Percentiles rank a stretch among this genome's conserved stretches.
Evolutionary conservation across 1,139 yeast species (phyloP).

Genomic region (Kurtzmaniella natalensis): DNA sequence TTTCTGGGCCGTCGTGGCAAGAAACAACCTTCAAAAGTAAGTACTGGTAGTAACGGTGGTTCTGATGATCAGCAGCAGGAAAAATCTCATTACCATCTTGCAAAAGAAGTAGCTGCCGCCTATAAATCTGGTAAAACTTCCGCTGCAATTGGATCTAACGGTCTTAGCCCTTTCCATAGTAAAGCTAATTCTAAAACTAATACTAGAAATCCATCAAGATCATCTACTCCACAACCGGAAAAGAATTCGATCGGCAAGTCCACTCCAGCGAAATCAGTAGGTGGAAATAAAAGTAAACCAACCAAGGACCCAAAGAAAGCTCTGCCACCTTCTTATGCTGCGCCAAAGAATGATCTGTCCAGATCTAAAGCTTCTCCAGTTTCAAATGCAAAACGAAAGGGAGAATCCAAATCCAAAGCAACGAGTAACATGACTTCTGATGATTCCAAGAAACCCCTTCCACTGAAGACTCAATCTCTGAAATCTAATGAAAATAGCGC

Average conservation of each 20-base stretch:
- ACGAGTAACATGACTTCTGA: neutral
- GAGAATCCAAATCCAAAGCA: neutral
- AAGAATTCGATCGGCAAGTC: neutral
- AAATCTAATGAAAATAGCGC: neutral
- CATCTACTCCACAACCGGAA: neutral
- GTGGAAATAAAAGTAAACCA: no score
- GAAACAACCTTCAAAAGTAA: conserved; percentile 3
- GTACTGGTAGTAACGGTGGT: conserved; percentile 10
- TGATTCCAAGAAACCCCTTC: neutral
- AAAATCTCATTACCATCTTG: conserved; percentile 33
- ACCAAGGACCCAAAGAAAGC: no score
- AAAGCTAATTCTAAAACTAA: neutral
- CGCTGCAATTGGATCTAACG: conserved; percentile 35
- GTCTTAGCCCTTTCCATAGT: conserved; percentile 4
- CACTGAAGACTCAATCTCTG: neutral
- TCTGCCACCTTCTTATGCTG: no score
- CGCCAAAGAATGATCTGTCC: neutral
- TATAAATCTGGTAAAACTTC: conserved; percentile 40
- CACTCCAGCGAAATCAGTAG: neutral
- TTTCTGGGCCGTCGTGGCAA: conserved; percentile 16
- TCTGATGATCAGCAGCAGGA: conserved; percentile 26
- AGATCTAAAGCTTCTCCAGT: no score
- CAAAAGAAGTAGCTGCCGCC: conserved; percentile 28
- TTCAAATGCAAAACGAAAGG: no score
- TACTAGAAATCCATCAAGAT: conserved; percentile 2